Base-by-base conservation (phyloP, 2,329 filamentous ascomycete species). In the Aspergillus fumigatiaffinis region DNA sequence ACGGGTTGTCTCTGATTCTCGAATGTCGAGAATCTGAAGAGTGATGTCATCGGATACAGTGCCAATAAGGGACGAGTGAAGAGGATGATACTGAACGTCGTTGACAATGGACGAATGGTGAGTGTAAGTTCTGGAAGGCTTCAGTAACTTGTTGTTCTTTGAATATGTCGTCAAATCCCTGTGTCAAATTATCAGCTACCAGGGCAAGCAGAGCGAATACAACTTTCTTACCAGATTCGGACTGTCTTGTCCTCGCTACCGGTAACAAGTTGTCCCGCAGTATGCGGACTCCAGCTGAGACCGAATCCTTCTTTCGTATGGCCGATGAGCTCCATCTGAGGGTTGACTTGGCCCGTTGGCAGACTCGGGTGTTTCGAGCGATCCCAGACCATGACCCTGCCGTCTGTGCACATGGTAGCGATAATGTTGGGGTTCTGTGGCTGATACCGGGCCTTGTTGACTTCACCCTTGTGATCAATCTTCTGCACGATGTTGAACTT, bases 401-500 rank as follows among this genome's bases (percentile, higher is more conserved):
- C 90, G 72, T 97, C 90, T 7, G 91, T 86, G 63, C 91, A 92
- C 77, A 97, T 87, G 0, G 94, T 97, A 3, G 94, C 94, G 67
- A 99, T 95, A 57, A 99, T 87, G 69, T 99, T 92, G 4, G 93
- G 92, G 70, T 99, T 99, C 73, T 97, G 93, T 12, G 94, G 94
- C 76, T 97, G 92, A 72, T 97, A 97, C 65, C 94, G 88, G 17
- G 94, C 95, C 80, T 97, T 99, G 82, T 99, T 99, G 72, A 99
- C 92, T 75, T 99, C 94, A 62, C 91, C 90, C 17, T 92, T 92
- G 73, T 99, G 94, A 73, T 96, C 90, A 72, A 99, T 99, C 76
- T 90, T 94, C 76, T 99, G 94, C 52, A 94, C 88, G 68, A 99
- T 90, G 63, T 89, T 89, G 80, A 96, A 96, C 69, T 90, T 92